Evolutionary conservation across 2,329 filamentous ascomycete species (phyloP).

Genomic region (Verticillium zaregamsianum): DNA sequence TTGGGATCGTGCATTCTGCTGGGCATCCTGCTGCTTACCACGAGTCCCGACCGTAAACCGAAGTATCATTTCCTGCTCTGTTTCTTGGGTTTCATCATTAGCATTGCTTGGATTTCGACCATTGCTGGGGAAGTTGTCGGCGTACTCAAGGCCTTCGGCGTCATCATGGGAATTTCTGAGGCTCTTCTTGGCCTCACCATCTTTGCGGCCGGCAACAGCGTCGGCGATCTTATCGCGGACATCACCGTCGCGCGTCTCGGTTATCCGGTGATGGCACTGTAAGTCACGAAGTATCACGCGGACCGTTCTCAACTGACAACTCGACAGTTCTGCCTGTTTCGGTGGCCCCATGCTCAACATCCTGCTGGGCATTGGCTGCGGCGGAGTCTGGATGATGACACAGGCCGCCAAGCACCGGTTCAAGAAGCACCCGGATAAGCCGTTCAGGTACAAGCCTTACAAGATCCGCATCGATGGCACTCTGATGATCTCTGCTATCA

Average conservation of each 20-base stretch:
- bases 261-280: conserved; percentile 91
- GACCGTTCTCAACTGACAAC: conserved; percentile 17
- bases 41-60: conserved; percentile 62
- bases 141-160: conserved; percentile 86
- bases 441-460: conserved; percentile 70
- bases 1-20: conserved; percentile 65
- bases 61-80: conserved; percentile 76
- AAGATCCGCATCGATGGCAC: conserved; percentile 80
- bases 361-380: conserved; percentile 86
- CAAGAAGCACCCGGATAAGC: conserved; percentile 60
- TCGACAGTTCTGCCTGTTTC: conserved; percentile 74
- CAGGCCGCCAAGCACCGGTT: conserved; percentile 62
- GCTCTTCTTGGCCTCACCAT: conserved; percentile 92
- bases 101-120: conserved; percentile 93
- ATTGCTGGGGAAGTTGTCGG: conserved; percentile 95
- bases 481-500: conserved; percentile 79
- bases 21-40: conserved; percentile 62
- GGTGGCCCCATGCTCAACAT: conserved; percentile 99
- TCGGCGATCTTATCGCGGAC: conserved; percentile 91
- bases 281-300: conserved; percentile 25
- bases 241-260: conserved; percentile 91
- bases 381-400: conserved; percentile 83
- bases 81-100: conserved; percentile 84
- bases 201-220: conserved; percentile 92
- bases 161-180: conserved; percentile 89